Conservation (phyloP, 805 yeast species). For the Sugiyamaella lignohabitans region DNA sequence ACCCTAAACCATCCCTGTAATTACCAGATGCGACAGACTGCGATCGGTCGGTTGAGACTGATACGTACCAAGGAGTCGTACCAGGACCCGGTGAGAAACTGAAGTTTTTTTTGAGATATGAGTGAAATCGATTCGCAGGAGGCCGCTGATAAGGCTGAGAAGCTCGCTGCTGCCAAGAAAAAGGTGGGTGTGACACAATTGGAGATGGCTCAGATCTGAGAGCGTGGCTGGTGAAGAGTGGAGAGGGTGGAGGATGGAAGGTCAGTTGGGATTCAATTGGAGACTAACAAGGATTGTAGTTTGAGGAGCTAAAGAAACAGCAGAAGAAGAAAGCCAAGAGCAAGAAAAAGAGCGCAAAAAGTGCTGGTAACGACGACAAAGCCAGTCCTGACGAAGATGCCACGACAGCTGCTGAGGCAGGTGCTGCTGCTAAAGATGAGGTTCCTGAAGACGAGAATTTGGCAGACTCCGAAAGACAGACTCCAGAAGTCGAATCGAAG, state of each 20-base stretch:
- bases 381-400: conserved; percentile 15
- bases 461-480: conserved; percentile 2
- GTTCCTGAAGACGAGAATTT: background rate
- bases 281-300: conserved; percentile 29
- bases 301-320: conserved; percentile 58
- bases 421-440: conserved; percentile 1
- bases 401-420: conserved; percentile 9
- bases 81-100: no score
- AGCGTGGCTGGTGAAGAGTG: no score
- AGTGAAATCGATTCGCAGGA: background rate
- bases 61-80: no score
- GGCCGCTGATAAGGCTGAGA: conserved; percentile 45
- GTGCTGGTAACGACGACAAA: conserved; percentile 1
- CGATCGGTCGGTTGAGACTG: no score
- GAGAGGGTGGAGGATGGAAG: no score
- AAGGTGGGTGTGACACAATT: conserved; percentile 35
- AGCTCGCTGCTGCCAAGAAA: conserved; percentile 68
- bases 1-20: no score
- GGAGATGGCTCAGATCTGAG: background rate
- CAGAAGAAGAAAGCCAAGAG: conserved; percentile 46
- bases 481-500: background rate
- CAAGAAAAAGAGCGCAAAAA: conserved; percentile 26
- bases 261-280: no score
- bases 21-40: no score
- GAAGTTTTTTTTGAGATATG: no score